Evolutionary conservation across 495 filamentous ascomycete species (phyloP), one percentile per base, ranked within the genome.

Genomic region (Neurospora discreta): DNA sequence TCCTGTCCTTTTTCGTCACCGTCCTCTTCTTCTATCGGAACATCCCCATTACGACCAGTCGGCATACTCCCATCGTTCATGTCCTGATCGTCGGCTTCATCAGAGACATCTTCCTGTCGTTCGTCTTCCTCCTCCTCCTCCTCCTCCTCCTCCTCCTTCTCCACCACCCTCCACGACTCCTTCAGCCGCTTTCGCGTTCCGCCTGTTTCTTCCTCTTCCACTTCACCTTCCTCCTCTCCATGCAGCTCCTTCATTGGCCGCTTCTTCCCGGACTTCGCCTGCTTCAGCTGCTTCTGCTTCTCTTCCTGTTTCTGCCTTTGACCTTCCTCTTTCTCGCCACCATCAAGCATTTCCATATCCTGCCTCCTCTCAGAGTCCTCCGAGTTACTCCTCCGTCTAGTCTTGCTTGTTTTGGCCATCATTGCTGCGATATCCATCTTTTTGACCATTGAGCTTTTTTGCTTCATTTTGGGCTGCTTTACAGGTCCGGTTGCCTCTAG

Each of bases 301-400:
- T 36, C 33, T 36, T 36, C 4, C 4, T 42, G 40, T 1, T 16
- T 15, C 5, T 42, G 40, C 16, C 9, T 11, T 23, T 46, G n/a
- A 3, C 16, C 42, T n/a, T n/a, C 18, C 42, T 20, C n/a, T 13
- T 13, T 1, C 4, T 1, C 44, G 2, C 1, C 20, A 13, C 44
- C 43, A 20, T 44, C 43, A n/a, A 18, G 2, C 7, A n/a, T n/a
- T 7, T n/a, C 43, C n/a, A 11, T 7, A 3, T 11, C 9, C n/a
- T 2, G 0, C 8, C 2, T 8, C n/a, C 3, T n/a, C 3, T 10
- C n/a, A 0, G 9, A 20, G 13, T 46, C n/a, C 9, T 5, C n/a
- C 0, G 44, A 20, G 10, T 15, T 15, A 0, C 20, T 52, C 2
- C 20, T 52, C 20, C 20, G n/a, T 15, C 44, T 52, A 52, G 10